Evolutionary conservation across 768 basidiomycete genomes (phyloP).

Genomic region (Naganishia onofrii): DNA sequence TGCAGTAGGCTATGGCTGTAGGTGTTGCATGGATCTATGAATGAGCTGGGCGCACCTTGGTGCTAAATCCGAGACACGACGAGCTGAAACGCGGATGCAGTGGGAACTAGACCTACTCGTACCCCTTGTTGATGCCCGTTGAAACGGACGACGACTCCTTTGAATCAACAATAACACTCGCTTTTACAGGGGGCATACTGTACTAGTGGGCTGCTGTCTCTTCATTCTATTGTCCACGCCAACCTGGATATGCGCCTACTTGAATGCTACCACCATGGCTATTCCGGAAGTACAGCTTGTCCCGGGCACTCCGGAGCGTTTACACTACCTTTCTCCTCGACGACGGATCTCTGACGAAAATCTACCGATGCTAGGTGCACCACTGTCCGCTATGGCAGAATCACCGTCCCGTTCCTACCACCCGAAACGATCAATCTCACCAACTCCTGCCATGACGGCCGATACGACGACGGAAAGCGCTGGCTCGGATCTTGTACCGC

Average conservation of each 20-base stretch:
- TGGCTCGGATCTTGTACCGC: neutral
- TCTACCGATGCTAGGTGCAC: neutral
- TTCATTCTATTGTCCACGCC: neutral
- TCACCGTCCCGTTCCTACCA: neutral
- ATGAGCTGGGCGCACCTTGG: neutral
- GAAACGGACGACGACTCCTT: neutral
- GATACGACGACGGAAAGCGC: neutral
- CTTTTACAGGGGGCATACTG: too few relatives aligned
- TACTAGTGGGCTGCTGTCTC: too few relatives aligned
- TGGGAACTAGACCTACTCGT: too few relatives aligned
- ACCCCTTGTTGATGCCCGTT: neutral
- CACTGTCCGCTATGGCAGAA: neutral
- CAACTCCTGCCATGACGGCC: neutral
- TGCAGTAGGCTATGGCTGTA: too few relatives aligned
- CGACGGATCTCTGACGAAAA: neutral
- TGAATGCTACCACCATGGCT: neutral
- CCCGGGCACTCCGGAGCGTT: neutral
- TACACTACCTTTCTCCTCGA: neutral
- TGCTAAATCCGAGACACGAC: neutral
- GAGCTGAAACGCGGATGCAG: slow-evolving; percentile 1
- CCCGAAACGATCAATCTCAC: neutral
- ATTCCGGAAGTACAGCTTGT: slow-evolving; percentile 1
- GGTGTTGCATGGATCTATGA: too few relatives aligned
- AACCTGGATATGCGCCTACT: neutral
- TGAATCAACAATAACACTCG: neutral